Evolutionary conservation across 306 rosid species (phyloP), one percentile per base, ranked within the genome.

Genomic region (Cicer yamashitae): DNA sequence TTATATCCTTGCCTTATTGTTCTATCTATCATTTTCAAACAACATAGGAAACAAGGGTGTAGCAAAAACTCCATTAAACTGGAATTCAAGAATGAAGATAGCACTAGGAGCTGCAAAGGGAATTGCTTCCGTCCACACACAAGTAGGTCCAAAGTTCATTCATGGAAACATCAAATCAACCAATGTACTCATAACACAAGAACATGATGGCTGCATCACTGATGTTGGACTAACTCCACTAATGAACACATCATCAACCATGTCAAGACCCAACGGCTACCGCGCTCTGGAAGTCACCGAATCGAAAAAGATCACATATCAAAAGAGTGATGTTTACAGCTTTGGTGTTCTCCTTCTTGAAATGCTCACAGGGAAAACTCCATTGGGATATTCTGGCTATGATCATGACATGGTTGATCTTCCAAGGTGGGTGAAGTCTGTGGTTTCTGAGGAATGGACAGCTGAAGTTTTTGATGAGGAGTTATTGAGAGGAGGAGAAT

Each of bases 341-440:
- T 87, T 83, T 45, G 96, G 96, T 4, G 91, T 91, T 54, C 77
- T 88, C 79, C 90, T 91, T 6, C 90, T 88, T 10, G 96, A 91
- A 81, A 78, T 91, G 69, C 86, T 91, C 46, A 91, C 93, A 3
- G 91, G 91, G 4, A 90, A 87, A 76, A 57, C 59, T 9, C 89
- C 96, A n/a, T 15, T 88, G 6, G 84, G 84, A 38, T 69, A 77
- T 57, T 81, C 87, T 7, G 91, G 91, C 2, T 58, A 81, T 45
- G 87, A 88, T 17, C 50, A 64, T 15, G 81, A 82, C 43, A 82
- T 80, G 74, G 85, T 87, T 41, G 96, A 91, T 81, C 89, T 91
- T 18, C 96, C 96, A 7, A 83, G 90, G 76, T 91, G 96, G 93
- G 96, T 88, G 25, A 71, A 80, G 59, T 91, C 91, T 2, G 93